Evolutionary conservation across 495 filamentous ascomycete genomes (phyloP).

Genomic region (Podospora pseudocomata): DNA sequence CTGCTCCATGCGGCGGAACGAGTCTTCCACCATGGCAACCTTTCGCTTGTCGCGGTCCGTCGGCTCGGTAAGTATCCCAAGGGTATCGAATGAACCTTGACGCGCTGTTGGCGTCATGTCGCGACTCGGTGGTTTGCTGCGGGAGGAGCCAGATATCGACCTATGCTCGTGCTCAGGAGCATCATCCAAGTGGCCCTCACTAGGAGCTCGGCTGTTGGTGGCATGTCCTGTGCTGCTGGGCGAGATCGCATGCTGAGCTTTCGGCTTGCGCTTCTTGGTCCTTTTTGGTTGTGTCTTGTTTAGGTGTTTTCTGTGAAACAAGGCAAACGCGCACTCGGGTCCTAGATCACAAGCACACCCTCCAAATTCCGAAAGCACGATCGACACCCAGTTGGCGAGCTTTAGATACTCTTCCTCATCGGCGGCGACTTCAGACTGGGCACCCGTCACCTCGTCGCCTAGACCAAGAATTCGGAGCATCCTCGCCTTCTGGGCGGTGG

Average conservation of each 20-base stretch:
- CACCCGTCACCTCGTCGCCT: conserved; percentile 39
- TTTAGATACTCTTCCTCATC: conserved; percentile 51
- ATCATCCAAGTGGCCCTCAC: conserved; percentile 62
- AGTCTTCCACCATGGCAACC: conserved; percentile 76
- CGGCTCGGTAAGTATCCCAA: conserved; percentile 57
- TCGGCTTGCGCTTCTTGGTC: conserved; percentile 56
- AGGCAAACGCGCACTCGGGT: conserved; percentile 63
- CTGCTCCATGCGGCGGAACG: conserved; percentile 63
- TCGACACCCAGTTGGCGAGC: conserved; percentile 56
- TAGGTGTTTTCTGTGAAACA: conserved; percentile 65
- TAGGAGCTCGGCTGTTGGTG: conserved; percentile 75
- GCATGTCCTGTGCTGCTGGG: conserved; percentile 65
- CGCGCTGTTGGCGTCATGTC: conserved; percentile 69
- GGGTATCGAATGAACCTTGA: conserved; percentile 48
- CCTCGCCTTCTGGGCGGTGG: conserved; percentile 39
- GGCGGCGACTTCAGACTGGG: conserved; percentile 36
- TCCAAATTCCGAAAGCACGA: conserved; percentile 77
- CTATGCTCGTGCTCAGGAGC: conserved; percentile 54
- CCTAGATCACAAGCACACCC: conserved; percentile 77
- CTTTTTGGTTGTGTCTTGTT: conserved; percentile 52
- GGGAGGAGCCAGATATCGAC: conserved; percentile 70
- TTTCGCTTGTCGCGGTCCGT: conserved; percentile 87
- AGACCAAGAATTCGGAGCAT: conserved; percentile 50
- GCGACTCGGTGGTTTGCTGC: conserved; percentile 73
- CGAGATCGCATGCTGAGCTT: conserved; percentile 53